These are phyloP conservation scores for Hepatocystis sp. DNA, from an alignment of 169 alveolate genomes.

Conservation along the genomic window DNA sequence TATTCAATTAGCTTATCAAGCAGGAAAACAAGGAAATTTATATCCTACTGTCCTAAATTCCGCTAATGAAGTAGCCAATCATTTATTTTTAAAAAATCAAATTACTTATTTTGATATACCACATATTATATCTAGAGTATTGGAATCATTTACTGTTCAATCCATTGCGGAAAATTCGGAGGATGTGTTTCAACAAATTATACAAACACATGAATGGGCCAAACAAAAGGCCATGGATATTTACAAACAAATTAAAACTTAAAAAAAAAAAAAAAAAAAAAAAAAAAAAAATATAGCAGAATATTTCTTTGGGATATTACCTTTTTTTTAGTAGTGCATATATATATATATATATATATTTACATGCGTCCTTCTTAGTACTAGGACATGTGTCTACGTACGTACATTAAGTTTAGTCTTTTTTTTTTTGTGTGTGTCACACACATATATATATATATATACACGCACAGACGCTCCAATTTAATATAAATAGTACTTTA, in stretches of 20 bases:
- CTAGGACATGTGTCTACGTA: too few relatives aligned
- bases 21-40: conserved; percentile 87
- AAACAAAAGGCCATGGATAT: conserved; percentile 25
- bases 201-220: conserved; percentile 33
- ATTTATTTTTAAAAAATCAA: conserved; percentile 77
- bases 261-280: neutral
- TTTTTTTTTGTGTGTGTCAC: too few relatives aligned
- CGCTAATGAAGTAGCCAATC: conserved; percentile 89
- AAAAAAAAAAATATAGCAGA: too few relatives aligned
- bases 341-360: too few relatives aligned
- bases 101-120: conserved; percentile 80
- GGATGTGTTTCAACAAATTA: conserved; percentile 53
- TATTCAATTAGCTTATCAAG: conserved; percentile 86
- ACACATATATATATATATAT: too few relatives aligned
- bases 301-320: too few relatives aligned
- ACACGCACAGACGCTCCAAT: too few relatives aligned
- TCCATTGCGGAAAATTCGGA: conserved; percentile 18
- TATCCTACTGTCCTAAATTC: conserved; percentile 90
- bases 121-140: conserved; percentile 60
- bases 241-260: neutral
- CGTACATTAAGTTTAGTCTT: too few relatives aligned
- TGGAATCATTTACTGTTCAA: conserved; percentile 54
- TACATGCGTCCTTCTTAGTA: too few relatives aligned
- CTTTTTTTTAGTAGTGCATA: too few relatives aligned
- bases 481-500: too few relatives aligned